Evolutionary conservation across 2,329 filamentous ascomycete genomes (phyloP), one percentile per base, ranked within the genome.

Genomic region (Fonsecaea pedrosoi): DNA sequence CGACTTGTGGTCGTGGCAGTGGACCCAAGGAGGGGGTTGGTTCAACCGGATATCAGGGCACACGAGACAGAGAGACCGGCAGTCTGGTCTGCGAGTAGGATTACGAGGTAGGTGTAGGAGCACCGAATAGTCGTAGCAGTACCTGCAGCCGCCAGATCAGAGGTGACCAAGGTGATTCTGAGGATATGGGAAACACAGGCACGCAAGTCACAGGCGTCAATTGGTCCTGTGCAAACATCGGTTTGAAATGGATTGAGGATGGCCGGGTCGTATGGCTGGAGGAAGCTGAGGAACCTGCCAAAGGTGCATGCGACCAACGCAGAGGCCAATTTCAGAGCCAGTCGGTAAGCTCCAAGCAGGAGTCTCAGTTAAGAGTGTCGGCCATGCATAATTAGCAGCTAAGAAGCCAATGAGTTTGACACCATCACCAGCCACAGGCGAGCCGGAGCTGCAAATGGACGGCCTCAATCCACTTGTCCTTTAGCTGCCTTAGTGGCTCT

Each of bases 281-380:
- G 63, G 45, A 48, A 66, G 63, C 54, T 65, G 63, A 25, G 25
- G 25, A 25, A 25, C 25, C 25, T 25, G 25, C 37, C 54, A 56
- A 58, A 55, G 56, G 60, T 63, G 63, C 68, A 70, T 61, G 63
- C 66, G 59, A 62, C 68, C 68, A 66, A 30, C 61, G 48, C 62
- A 58, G 61, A 60, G 68, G 60, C 68, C 65, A 70, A 68, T 69
- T 65, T 69, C 55, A 64, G 45, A 65, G 34, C 64, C 68, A 65
- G 61, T 67, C 56, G 65, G 66, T 66, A 64, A 62, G 60, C 56
- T 62, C 57, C 53, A 53, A 56, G 54, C 54, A 38, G 32, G 59
- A 60, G 53, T 54, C 45, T 56, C 45, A 40, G 63, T 48, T 42
- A 60, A 65, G 54, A 65, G 45, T 53, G 58, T 55, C 35, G 60